Percentiles rank a stretch among this genome's conserved stretches.
These are phyloP conservation scores for Eucalyptus pauciflora DNA, from an alignment of 345 rosid genomes.

Conservation along the genomic window DNA sequence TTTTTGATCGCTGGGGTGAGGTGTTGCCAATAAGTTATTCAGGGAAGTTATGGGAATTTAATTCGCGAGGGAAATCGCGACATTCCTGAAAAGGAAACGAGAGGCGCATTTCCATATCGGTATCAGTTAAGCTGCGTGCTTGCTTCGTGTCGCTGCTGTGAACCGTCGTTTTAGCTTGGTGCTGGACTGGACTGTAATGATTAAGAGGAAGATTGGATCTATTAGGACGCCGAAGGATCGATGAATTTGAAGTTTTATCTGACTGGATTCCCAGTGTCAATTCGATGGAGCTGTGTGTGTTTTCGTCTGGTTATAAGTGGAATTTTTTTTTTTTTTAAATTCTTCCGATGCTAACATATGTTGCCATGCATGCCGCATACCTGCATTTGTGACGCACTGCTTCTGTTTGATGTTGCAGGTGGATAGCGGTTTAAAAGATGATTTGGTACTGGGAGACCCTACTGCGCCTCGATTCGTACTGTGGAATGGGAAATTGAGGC, in stretches of 20 bases:
- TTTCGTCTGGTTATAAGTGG: neutral
- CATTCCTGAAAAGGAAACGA: neutral
- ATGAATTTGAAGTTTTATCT: neutral
- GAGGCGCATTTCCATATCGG: neutral
- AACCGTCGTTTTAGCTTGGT: neutral
- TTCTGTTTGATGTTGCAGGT: conserved; percentile 26
- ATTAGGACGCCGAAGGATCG: neutral
- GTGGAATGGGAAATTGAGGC: conserved; percentile 84
- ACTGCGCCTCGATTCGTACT: conserved; percentile 79
- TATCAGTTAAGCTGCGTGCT: neutral
- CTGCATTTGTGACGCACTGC: neutral
- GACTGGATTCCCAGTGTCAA: neutral
- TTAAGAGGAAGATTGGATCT: neutral
- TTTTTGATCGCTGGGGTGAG: neutral
- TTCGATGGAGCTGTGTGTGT: neutral
- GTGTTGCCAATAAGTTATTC: neutral
- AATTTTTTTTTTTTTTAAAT: neutral
- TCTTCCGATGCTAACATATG: neutral
- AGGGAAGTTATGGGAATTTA: neutral
- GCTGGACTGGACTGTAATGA: neutral
- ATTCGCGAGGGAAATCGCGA: neutral
- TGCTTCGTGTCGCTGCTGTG: neutral
- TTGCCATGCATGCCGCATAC: neutral
- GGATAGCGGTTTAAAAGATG: conserved; percentile 80
- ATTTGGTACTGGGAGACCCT: conserved; percentile 90